Conservation (phyloP, 2,329 filamentous ascomycete genomes). For the Bipolaris oryzae region DNA sequence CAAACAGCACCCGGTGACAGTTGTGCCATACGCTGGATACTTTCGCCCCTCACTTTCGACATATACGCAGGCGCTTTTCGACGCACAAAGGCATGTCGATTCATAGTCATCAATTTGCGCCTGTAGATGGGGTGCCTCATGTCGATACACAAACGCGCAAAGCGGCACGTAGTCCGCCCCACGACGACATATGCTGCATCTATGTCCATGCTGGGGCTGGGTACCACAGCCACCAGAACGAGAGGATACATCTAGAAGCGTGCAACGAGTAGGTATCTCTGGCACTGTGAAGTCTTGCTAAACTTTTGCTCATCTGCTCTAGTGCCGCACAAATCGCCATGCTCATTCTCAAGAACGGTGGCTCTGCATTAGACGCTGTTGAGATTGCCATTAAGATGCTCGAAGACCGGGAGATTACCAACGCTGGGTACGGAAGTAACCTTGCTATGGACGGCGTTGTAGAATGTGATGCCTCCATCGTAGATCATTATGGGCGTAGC, state of each 20-base stretch:
- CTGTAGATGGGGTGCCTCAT: slow-evolving; percentile 32
- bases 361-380: slow-evolving; percentile 82
- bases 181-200: slow-evolving; percentile 70
- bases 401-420: slow-evolving; percentile 95
- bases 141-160: slow-evolving; percentile 41
- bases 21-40: slow-evolving; percentile 27
- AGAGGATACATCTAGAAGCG: slow-evolving; percentile 80
- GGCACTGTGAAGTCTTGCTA: background rate
- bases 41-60: slow-evolving; percentile 30
- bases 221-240: slow-evolving; percentile 88
- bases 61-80: slow-evolving; percentile 36
- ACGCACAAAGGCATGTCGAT: slow-evolving; percentile 35
- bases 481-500: slow-evolving; percentile 89
- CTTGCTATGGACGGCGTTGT: slow-evolving; percentile 87
- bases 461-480: slow-evolving; percentile 91
- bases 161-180: slow-evolving; percentile 47
- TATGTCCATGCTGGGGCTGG: slow-evolving; percentile 96
- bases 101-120: slow-evolving; percentile 20
- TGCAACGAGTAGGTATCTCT: slow-evolving; percentile 77
- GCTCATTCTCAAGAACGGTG: slow-evolving; percentile 77
- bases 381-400: slow-evolving; percentile 86
- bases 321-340: slow-evolving; percentile 87
- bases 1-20: background rate
- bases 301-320: background rate
- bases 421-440: slow-evolving; percentile 95